phyloP scores from a whole-genome alignment of 345 rosid genomes.

The Eutrema japonicum region DNA sequence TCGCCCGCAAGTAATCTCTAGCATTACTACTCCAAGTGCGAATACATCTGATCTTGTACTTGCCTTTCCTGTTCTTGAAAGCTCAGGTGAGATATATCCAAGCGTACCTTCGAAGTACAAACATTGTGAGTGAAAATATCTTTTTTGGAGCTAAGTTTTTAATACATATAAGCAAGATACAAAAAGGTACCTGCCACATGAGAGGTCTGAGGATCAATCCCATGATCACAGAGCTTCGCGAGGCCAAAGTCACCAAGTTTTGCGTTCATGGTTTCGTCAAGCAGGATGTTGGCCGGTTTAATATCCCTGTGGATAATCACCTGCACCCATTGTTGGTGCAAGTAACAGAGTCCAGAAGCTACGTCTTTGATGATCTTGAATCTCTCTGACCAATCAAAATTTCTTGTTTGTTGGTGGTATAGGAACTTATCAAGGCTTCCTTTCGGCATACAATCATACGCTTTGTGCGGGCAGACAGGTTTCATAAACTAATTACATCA shows the following conservation, averaged over 20 bases:
- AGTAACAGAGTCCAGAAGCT: constrained; percentile 53
- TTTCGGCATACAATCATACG: constrained; percentile 66
- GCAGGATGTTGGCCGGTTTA: constrained; percentile 71
- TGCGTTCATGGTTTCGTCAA: constrained; percentile 59
- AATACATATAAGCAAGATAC: background rate
- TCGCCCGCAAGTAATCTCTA: constrained; percentile 59
- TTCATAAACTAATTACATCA: too few relatives aligned
- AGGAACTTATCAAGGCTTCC: constrained; percentile 67
- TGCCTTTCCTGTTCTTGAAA: constrained; percentile 67
- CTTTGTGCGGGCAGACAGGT: too few relatives aligned
- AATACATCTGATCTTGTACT: constrained; percentile 67
- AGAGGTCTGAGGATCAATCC: constrained; percentile 57
- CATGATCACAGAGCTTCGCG: constrained; percentile 68
- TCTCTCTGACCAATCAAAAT: constrained; percentile 62
- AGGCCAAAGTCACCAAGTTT: constrained; percentile 83
- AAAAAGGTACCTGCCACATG: constrained; percentile 40
- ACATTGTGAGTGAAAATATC: background rate
- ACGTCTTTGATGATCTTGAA: constrained; percentile 49
- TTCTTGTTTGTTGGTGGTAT: constrained; percentile 20
- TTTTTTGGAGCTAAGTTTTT: background rate
- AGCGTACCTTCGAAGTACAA: constrained; percentile 53
- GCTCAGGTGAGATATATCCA: constrained; percentile 78
- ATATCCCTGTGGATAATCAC: constrained; percentile 77
- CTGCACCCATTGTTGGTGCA: constrained; percentile 53
- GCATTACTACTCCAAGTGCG: constrained; percentile 60